Percentiles rank a stretch among this genome's conserved stretches.
phyloP scores from a whole-genome alignment of 169 alveolate species.

The Cryptosporidium canis region DNA sequence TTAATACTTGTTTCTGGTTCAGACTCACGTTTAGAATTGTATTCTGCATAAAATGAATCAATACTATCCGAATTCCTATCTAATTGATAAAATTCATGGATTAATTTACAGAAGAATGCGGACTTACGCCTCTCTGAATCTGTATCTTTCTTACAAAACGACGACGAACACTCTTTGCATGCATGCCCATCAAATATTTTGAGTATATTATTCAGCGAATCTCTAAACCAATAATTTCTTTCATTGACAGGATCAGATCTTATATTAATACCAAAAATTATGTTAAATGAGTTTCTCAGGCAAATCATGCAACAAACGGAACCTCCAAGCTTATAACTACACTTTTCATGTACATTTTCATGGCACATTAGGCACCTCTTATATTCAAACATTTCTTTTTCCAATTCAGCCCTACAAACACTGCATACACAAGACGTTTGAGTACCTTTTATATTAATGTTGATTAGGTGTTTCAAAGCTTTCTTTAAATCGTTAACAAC shows the following conservation, averaged over 20 bases:
- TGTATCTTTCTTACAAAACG: background rate
- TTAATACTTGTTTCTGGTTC: background rate
- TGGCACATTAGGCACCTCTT: constrained; percentile 16
- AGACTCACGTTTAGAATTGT: background rate
- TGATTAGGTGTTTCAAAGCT: background rate
- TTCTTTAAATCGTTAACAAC: background rate
- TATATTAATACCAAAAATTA: constrained; percentile 30
- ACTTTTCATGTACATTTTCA: constrained; percentile 13
- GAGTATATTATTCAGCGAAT: background rate
- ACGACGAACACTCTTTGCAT: constrained; percentile 18
- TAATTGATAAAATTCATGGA: constrained; percentile 13
- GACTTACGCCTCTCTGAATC: constrained; percentile 18
- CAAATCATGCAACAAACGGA: constrained; percentile 20
- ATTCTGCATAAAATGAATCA: constrained; percentile 58
- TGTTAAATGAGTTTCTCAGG: constrained; percentile 10
- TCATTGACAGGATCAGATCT: background rate
- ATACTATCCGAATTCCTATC: constrained; percentile 10
- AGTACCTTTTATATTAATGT: background rate
- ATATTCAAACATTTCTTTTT: background rate
- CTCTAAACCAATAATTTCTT: background rate
- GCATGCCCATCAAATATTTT: constrained; percentile 17
- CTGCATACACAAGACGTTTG: background rate
- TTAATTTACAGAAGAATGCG: constrained; percentile 11
- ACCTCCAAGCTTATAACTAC: constrained; percentile 32
- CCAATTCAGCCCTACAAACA: constrained; percentile 35